Conservation (phyloP, 2,329 filamentous ascomycete species). For the Thelonectria blattea region DNA sequence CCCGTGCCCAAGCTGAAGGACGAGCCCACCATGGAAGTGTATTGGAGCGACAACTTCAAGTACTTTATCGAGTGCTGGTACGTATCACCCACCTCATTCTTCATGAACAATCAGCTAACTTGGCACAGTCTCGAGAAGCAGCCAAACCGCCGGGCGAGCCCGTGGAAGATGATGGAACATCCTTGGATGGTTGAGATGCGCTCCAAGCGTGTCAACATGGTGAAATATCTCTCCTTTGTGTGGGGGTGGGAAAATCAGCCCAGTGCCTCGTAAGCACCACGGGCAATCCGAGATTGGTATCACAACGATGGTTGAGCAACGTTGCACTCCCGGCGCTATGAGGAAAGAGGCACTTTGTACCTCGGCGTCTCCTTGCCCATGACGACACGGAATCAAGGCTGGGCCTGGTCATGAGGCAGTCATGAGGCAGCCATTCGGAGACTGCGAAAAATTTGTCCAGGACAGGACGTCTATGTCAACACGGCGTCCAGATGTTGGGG, state of each 20-base stretch:
- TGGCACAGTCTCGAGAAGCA: slow-evolving; percentile 86
- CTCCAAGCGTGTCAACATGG: slow-evolving; percentile 96
- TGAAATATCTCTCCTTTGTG: slow-evolving; percentile 88
- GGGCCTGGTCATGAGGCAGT: slow-evolving; percentile 30
- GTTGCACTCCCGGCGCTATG: slow-evolving; percentile 15
- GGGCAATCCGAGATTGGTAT: slow-evolving; percentile 21
- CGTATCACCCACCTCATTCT: slow-evolving; percentile 53
- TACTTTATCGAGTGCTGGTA: slow-evolving; percentile 99
- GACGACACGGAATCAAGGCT: slow-evolving; percentile 27
- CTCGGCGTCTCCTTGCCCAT: slow-evolving; percentile 16
- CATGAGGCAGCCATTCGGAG: slow-evolving; percentile 18
- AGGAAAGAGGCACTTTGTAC: slow-evolving; percentile 7
- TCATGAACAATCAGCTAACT: slow-evolving; percentile 32
- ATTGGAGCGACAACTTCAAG: slow-evolving; percentile 97
- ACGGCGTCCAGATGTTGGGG: background rate
- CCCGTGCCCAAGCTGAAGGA: slow-evolving; percentile 95
- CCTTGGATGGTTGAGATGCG: slow-evolving; percentile 99
- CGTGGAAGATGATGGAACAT: slow-evolving; percentile 99
- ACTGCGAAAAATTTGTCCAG: slow-evolving; percentile 5
- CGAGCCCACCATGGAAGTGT: slow-evolving; percentile 85
- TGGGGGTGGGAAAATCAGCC: slow-evolving; percentile 84
- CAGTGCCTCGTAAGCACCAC: slow-evolving; percentile 28
- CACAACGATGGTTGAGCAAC: slow-evolving; percentile 19
- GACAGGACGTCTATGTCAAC: slow-evolving; percentile 4
- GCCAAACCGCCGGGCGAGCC: slow-evolving; percentile 81